Base-by-base conservation (phyloP, 2,329 filamentous ascomycete genomes). In the Periconia digitata region DNA sequence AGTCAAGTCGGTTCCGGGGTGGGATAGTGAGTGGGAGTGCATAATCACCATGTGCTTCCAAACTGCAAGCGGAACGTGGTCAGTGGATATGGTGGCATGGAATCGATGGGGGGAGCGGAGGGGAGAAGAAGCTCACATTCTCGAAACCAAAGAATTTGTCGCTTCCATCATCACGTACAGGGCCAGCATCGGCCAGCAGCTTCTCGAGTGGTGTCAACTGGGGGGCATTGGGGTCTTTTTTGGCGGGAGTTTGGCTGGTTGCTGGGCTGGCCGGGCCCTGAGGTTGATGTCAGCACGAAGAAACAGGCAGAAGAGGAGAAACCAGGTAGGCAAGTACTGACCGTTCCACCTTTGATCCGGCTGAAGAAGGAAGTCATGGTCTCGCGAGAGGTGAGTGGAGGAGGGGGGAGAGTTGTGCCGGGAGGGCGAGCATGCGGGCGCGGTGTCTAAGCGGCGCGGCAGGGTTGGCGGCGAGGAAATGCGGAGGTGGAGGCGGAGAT, bases 61-160 rank as follows among this genome's bases (percentile, higher is more conserved):
- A 96, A 96, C 91, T 96, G 72, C 44, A 41, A 46, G 37, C 35
- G 24, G 3, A 47, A 46, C 29, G 53, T 32, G 20, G 51, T 69
- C 52, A 67, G 68, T 55, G 44, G 46, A 40, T 49, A 42, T 38
- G 49, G 43, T 51, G 29, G 38, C 36, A 47, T 43, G 35, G 32
- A 15, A 35, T 47, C 43, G 37, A 36, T 20, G 36, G 20, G 35
- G 18, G 41, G 56, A 46, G 52, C 55, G 43, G 18, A 22, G 17
- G 16, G 38, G n/a, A n/a, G n/a, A n/a, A n/a, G n/a, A n/a, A n/a
- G 79, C 89, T 75, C 80, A 97, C 92, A 76, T 99, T 99, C 75
- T 99, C 94, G 71, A 97, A 87, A 15, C 94, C 94, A 75, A 95
- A 97, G 77, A 96, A 99, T 76, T 96, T 95, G 76, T 97, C 94